Evolutionary conservation across 1,139 yeast genomes (phyloP).

Genomic region (Pichia sp.): DNA sequence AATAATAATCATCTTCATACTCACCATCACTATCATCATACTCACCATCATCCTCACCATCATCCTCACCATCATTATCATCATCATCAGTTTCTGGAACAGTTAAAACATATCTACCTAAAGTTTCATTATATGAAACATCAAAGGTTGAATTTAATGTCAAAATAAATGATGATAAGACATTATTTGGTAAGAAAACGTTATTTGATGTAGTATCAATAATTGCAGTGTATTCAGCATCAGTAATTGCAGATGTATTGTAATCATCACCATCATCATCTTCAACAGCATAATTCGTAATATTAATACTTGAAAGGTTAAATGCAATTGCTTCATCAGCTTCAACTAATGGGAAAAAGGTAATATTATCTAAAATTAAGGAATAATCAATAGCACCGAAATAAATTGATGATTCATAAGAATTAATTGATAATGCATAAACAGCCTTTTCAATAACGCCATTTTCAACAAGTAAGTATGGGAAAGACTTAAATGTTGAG

Average conservation of each 20-base stretch:
- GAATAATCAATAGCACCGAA: slow-evolving; percentile 52
- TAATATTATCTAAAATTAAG: slow-evolving; percentile 39
- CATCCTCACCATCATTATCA: too few relatives aligned
- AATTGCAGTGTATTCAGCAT: slow-evolving; percentile 35
- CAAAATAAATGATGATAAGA: slow-evolving; percentile 35
- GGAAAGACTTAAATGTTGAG: slow-evolving; percentile 37
- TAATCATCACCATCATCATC: background rate
- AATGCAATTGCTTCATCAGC: slow-evolving; percentile 26
- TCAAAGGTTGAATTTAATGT: slow-evolving; percentile 33
- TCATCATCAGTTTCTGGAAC: slow-evolving; percentile 17
- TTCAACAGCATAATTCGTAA: background rate
- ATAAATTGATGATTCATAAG: slow-evolving; percentile 36
- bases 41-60: too few relatives aligned
- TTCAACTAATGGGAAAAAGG: slow-evolving; percentile 35
- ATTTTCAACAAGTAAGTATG: slow-evolving; percentile 28
- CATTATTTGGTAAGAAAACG: slow-evolving; percentile 40
- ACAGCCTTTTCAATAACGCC: slow-evolving; percentile 46
- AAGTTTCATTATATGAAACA: slow-evolving; percentile 18
- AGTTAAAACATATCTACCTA: slow-evolving; percentile 31
- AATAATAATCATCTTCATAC: too few relatives aligned
- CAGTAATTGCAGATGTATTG: slow-evolving; percentile 28
- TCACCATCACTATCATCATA: too few relatives aligned
- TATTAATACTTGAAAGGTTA: slow-evolving; percentile 9
- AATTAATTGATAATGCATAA: slow-evolving; percentile 42
- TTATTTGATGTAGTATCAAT: slow-evolving; percentile 36